A percentile compares a stretch with the other conserved stretches of the same genome.
Evolutionary conservation across 305 asterid genomes (phyloP).

Genomic region (Fraxinus floribunda): DNA sequence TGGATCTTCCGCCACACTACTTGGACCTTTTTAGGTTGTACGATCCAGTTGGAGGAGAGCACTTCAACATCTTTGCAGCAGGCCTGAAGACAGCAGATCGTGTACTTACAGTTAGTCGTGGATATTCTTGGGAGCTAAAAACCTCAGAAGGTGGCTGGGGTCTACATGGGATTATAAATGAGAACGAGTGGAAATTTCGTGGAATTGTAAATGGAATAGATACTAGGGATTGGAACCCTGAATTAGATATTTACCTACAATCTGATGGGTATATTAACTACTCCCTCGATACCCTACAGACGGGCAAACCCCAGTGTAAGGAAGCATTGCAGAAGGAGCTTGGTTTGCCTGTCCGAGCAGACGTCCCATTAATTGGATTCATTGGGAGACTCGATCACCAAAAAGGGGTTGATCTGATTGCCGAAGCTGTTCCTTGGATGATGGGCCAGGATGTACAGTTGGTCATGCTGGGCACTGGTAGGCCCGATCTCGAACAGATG

Average conservation of each 20-base stretch:
- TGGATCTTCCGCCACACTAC: conserved; percentile 79
- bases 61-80: conserved; percentile 90
- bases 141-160: conserved; percentile 97
- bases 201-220: conserved; percentile 95
- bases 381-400: conserved; percentile 90
- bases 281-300: conserved; percentile 66
- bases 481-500: conserved; percentile 72
- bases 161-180: conserved; percentile 66
- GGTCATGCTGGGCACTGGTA: conserved; percentile 87
- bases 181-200: conserved; percentile 75
- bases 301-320: conserved; percentile 78
- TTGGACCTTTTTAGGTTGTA: conserved; percentile 62
- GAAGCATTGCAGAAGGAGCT: conserved; percentile 86
- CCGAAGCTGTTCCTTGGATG: conserved; percentile 93
- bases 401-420: conserved; percentile 88
- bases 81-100: conserved; percentile 88
- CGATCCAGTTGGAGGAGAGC: conserved; percentile 95
- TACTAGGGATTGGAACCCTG: conserved; percentile 84
- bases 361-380: conserved; percentile 76
- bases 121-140: conserved; percentile 86
- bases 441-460: conserved; percentile 77
- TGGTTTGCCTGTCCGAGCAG: conserved; percentile 58
- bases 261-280: conserved; percentile 79
- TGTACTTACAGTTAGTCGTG: conserved; percentile 81
- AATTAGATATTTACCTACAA: conserved; percentile 60